Evolutionary conservation across 306 rosid genomes (phyloP), one percentile per base, ranked within the genome.

Genomic region (Begonia peltatifolia): DNA sequence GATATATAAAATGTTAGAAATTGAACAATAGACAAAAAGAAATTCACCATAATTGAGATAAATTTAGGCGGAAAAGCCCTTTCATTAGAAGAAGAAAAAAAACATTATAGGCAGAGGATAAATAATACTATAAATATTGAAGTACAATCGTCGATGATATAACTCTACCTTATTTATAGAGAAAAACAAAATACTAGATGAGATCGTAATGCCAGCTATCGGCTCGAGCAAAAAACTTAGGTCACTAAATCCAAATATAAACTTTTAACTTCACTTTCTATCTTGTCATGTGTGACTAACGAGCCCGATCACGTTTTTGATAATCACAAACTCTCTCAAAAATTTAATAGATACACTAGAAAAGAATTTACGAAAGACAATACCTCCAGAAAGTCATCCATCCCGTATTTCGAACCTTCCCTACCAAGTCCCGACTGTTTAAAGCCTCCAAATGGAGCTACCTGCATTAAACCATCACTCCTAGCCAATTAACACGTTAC

Each of bases 371-470:
- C 35, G 10, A 9, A 38, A 48, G 52, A 3, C 49, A 64, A 63
- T 76, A 79, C 95, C 82, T 90, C 99, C 71, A 90, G 71, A 78
- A 80, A 90, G 56, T 90, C 95, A 50, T 90, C 99, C 82, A 90
- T 69, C 53, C 99, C 99, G 55, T 90, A 90, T 71, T 90, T 90
- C 53, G 99, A 90, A 63, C 99, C 99, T 71, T 90, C 99, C 59
- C 99, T 79, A 67, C 99, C 99, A 16, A 90, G 86, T 47, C 99
- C 99, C 1, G 99, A 90, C 70, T 90, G 92, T 69, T 86, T 90
- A 57, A 80, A 63, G 61, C 99, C 99, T 53, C 99, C 99, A 60
- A 90, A 90, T 38, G 99, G 99, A 67, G 94, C 99, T 75, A 90
- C 94, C 97, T 85, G 52, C 71, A 74, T 66, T 36, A 53, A 61